These are phyloP conservation scores for Erythrobasidium yunnanense DNA, from an alignment of 768 basidiomycete species.

Conservation along the genomic window DNA sequence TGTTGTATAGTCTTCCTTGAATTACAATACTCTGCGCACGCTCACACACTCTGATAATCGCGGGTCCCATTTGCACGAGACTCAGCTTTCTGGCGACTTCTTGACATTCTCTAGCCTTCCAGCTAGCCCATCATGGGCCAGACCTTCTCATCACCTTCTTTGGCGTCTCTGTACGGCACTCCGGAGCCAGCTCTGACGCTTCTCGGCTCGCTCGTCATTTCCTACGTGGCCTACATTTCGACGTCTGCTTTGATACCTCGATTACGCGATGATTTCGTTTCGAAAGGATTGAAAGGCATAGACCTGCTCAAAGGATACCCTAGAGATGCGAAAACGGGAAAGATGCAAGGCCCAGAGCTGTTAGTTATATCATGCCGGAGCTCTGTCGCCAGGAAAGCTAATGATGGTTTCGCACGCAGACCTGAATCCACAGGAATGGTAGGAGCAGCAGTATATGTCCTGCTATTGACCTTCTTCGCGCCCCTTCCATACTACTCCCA, in stretches of 20 bases:
- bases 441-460: conserved; percentile 76
- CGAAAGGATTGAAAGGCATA: conserved; percentile 68
- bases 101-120: no score
- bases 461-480: conserved; percentile 78
- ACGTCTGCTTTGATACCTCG: conserved; percentile 70
- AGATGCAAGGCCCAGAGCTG: conserved; percentile 37
- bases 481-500: conserved; percentile 80
- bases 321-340: conserved; percentile 43
- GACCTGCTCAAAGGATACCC: conserved; percentile 73
- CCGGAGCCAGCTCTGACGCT: conserved; percentile 31
- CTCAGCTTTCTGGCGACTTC: no score
- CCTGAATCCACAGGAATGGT: conserved; percentile 90
- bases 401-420: conserved; percentile 44
- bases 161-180: conserved; percentile 1
- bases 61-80: no score
- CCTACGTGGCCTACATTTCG: conserved; percentile 62
- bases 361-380: conserved; percentile 7
- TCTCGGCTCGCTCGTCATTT: conserved; percentile 24
- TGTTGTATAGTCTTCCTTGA: no score
- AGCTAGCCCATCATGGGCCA: conserved; percentile 13
- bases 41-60: no score
- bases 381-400: background rate
- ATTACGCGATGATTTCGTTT: conserved; percentile 66
- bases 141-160: background rate
- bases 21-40: no score